Conservation (phyloP, 2,329 filamentous ascomycete genomes). For the Colletotrichum caudatum region DNA sequence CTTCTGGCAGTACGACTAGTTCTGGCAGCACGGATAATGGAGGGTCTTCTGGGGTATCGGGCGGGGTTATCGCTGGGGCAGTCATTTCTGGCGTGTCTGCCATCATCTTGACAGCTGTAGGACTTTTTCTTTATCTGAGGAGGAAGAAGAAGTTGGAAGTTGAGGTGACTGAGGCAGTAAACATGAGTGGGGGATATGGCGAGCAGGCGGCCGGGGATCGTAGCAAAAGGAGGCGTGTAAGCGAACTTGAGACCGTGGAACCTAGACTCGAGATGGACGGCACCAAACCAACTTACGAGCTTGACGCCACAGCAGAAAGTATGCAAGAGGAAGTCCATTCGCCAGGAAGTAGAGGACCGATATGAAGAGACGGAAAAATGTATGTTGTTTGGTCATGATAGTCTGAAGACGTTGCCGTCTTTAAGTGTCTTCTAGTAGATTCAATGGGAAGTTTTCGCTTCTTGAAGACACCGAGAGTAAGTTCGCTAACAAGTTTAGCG, state of each 20-base stretch:
- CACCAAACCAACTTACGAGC: not conserved
- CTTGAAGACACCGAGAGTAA: not conserved
- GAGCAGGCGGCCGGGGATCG: not conserved
- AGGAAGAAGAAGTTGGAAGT: not conserved
- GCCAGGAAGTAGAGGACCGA: not conserved
- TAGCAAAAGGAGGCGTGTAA: not conserved
- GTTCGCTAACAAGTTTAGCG: no score
- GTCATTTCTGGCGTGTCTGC: not conserved
- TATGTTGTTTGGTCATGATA: not conserved
- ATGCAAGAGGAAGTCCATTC: not conserved
- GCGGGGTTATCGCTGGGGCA: not conserved
- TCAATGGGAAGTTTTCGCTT: not conserved
- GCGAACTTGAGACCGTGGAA: not conserved
- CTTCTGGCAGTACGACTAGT: not conserved
- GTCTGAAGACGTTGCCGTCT: not conserved
- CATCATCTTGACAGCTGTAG: not conserved
- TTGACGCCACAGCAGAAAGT: not conserved
- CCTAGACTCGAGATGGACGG: slow-evolving; percentile 6
- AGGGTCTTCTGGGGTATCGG: not conserved
- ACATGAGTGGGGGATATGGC: not conserved
- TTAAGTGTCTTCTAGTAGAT: not conserved
- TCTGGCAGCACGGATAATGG: not conserved
- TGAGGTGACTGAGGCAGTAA: not conserved
- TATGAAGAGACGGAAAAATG: not conserved
- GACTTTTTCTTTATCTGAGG: not conserved